phyloP scores from a whole-genome alignment of 108 stramenopile species.

The Pseudonitzschia pungens region DNA sequence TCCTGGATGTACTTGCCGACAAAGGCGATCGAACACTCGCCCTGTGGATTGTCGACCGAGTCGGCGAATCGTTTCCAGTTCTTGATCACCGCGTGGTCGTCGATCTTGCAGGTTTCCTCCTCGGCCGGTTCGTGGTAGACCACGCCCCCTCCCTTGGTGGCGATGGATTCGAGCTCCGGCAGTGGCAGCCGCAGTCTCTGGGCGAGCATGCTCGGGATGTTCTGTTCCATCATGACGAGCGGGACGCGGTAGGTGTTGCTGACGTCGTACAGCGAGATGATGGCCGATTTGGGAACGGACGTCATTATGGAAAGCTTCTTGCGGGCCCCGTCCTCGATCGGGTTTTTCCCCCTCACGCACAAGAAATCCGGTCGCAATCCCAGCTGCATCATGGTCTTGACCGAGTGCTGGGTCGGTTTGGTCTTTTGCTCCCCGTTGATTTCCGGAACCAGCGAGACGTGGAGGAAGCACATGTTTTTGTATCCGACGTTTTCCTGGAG shows the following conservation, averaged over 20 bases:
- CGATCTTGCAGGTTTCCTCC: constrained; percentile 12
- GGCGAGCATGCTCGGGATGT: constrained; percentile 71
- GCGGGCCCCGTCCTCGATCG: constrained; percentile 74
- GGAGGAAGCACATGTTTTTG: constrained; percentile 92
- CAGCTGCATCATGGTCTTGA: constrained; percentile 85
- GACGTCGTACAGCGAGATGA: constrained; percentile 96
- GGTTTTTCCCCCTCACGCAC: constrained; percentile 85
- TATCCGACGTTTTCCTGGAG: constrained; percentile 93
- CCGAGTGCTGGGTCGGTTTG: constrained; percentile 98
- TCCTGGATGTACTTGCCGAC: constrained; percentile 97
- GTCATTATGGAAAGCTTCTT: constrained; percentile 93
- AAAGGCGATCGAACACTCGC: constrained; percentile 85
- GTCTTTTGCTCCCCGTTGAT: constrained; percentile 95
- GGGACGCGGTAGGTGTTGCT: constrained; percentile 98
- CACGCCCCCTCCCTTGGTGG: constrained; percentile 29
- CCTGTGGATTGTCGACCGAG: constrained; percentile 66
- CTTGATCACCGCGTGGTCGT: constrained; percentile 8
- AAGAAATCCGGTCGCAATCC: constrained; percentile 95
- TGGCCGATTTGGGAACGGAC: constrained; percentile 81
- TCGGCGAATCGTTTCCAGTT: constrained; percentile 90
- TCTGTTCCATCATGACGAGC: constrained; percentile 90
- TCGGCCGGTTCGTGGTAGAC: constrained; percentile 30
- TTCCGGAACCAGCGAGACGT: constrained; percentile 95
- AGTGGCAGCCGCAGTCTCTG: constrained; percentile 71
- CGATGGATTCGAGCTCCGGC: constrained; percentile 35